A percentile compares a stretch with the other conserved stretches of the same genome.
Evolutionary conservation across 2,329 filamentous ascomycete genomes (phyloP).

Genomic region (Parasarocladium wereldwijsianum): DNA sequence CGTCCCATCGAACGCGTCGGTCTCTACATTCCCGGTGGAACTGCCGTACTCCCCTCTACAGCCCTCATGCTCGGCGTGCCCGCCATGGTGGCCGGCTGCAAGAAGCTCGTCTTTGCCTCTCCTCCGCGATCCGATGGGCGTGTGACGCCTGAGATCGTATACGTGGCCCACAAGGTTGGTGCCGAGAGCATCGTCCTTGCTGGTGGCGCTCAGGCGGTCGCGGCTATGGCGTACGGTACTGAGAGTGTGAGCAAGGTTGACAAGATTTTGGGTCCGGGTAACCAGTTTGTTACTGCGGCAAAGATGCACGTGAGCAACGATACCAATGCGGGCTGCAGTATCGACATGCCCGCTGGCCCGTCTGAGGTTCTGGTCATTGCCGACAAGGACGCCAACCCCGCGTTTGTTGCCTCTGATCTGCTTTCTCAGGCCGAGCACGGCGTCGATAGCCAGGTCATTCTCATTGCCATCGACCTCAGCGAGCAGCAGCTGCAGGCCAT

Average conservation of each 20-base stretch:
- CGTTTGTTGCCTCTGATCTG: constrained; percentile 89
- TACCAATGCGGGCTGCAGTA: constrained; percentile 85
- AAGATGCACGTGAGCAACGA: constrained; percentile 99
- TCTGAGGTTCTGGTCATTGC: constrained; percentile 95
- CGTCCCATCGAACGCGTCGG: constrained; percentile 92
- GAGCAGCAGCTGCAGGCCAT: constrained; percentile 66
- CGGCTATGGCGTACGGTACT: constrained; percentile 94
- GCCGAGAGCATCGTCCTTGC: constrained; percentile 93
- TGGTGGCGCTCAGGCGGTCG: constrained; percentile 88
- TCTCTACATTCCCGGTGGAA: constrained; percentile 89
- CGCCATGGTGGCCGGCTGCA: constrained; percentile 92
- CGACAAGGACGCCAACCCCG: constrained; percentile 74
- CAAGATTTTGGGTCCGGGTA: constrained; percentile 95
- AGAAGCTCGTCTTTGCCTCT: constrained; percentile 85
- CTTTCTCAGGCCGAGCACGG: constrained; percentile 95
- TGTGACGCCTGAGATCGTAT: constrained; percentile 92
- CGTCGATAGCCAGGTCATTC: constrained; percentile 85
- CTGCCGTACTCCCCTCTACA: constrained; percentile 90
- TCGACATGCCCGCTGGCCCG: constrained; percentile 96
- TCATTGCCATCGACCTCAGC: constrained; percentile 68
- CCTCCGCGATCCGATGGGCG: constrained; percentile 81
- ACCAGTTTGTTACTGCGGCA: constrained; percentile 95
- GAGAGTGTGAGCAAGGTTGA: constrained; percentile 92
- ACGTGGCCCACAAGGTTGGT: constrained; percentile 90
- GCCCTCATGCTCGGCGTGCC: constrained; percentile 97